A percentile compares a stretch with the other conserved stretches of the same genome.
phyloP scores from a whole-genome alignment of 306 rosid species.

The Cucurbita ficifolia region DNA sequence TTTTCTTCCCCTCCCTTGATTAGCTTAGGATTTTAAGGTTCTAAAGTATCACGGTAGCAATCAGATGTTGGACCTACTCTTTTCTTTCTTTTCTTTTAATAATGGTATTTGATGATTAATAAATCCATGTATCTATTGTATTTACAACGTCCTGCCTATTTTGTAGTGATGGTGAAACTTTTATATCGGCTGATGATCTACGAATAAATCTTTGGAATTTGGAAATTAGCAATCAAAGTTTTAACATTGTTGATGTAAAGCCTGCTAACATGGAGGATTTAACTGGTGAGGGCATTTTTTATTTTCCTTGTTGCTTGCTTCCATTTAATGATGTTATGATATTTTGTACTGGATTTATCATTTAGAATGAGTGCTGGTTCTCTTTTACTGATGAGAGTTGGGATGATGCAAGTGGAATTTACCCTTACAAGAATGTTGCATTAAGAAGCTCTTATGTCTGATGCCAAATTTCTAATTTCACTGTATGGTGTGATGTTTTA shows the following conservation, averaged over 20 bases:
- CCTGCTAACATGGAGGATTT: constrained; percentile 99
- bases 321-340: background rate
- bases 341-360: background rate
- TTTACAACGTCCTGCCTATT: constrained; percentile 6
- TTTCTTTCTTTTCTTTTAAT: background rate
- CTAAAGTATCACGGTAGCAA: background rate
- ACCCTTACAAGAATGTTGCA: background rate
- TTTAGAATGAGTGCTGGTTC: background rate
- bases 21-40: background rate
- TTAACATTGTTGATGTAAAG: constrained; percentile 91
- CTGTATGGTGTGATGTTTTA: background rate
- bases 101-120: background rate
- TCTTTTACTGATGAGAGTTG: background rate
- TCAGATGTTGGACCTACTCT: background rate
- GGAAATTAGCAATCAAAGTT: constrained; percentile 96
- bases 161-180: constrained; percentile 88
- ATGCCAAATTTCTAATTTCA: background rate
- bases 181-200: constrained; percentile 97
- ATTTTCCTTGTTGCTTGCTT: background rate
- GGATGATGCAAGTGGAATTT: background rate
- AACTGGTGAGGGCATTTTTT: constrained; percentile 41
- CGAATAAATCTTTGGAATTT: constrained; percentile 98
- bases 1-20: background rate
- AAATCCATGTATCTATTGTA: background rate
- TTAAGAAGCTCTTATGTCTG: background rate